These are phyloP conservation scores for Exophiala oligosperma DNA, from an alignment of 2,329 filamentous ascomycete genomes.

Conservation along the genomic window DNA sequence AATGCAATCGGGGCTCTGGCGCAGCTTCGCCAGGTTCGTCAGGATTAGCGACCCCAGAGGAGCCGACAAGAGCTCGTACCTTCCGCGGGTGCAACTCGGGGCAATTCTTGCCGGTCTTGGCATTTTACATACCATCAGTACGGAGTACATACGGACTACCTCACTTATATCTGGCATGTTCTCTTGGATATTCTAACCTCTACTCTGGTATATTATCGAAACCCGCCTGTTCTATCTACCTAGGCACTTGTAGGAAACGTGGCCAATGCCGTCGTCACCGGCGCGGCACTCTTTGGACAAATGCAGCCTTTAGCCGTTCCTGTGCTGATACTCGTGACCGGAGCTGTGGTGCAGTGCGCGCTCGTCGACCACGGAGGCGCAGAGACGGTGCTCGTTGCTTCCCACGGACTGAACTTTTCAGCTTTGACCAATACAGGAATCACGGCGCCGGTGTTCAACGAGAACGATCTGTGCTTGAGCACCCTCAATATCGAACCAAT, in stretches of 20 bases:
- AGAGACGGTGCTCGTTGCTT: constrained; percentile 16
- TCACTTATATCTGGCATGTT: no score
- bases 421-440: constrained; percentile 54
- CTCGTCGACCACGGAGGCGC: constrained; percentile 21
- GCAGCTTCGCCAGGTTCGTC: background rate
- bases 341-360: constrained; percentile 23
- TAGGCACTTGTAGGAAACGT: constrained; percentile 5
- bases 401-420: constrained; percentile 23
- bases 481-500: constrained; percentile 55
- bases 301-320: constrained; percentile 20
- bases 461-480: constrained; percentile 48
- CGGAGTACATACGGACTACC: no score
- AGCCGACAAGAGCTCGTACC: background rate
- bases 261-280: constrained; percentile 14
- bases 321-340: constrained; percentile 19
- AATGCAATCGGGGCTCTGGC: background rate
- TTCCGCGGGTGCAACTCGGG: no score
- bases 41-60: background rate
- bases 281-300: constrained; percentile 21
- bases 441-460: constrained; percentile 50
- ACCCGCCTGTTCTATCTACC: background rate
- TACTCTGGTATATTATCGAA: background rate
- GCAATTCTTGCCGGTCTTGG: background rate
- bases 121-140: background rate
- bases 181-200: no score